phyloP scores from a whole-genome alignment of 305 asterid species.

The Lippia alba region DNA sequence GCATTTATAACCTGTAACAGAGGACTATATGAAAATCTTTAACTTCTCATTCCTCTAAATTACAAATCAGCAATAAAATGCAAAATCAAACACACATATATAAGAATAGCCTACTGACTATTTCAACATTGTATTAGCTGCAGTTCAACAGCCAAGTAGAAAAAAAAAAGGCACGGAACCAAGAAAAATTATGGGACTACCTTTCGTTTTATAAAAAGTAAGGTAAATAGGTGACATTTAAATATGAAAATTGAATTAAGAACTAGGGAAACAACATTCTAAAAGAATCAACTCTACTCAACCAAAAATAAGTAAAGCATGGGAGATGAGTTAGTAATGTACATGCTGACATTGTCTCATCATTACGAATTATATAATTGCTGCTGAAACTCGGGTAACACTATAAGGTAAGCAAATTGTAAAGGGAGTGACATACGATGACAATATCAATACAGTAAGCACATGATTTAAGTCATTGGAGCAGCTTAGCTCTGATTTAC shows the following conservation, averaged over 20 bases:
- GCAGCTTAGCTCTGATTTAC: conserved; percentile 7
- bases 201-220: background rate
- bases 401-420: background rate
- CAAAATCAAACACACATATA: background rate
- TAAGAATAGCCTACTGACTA: conserved; percentile 6
- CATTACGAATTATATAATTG: background rate
- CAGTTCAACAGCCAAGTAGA: background rate
- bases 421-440: conserved; percentile 7
- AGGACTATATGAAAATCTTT: background rate
- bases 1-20: background rate
- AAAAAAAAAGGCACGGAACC: background rate
- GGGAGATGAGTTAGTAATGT: background rate
- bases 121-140: conserved; percentile 15
- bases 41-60: background rate
- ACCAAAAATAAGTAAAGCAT: conserved; percentile 5
- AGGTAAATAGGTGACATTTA: background rate
- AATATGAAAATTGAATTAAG: background rate
- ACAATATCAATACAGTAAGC: conserved; percentile 3
- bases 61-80: conserved; percentile 5
- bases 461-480: conserved; percentile 11
- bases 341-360: conserved; percentile 8
- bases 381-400: background rate
- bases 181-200: background rate
- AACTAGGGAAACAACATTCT: conserved; percentile 1
- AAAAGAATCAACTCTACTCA: background rate